Evolutionary conservation across 352 stramenopile genomes (phyloP).

Genomic region (Globisporangium solare): DNA sequence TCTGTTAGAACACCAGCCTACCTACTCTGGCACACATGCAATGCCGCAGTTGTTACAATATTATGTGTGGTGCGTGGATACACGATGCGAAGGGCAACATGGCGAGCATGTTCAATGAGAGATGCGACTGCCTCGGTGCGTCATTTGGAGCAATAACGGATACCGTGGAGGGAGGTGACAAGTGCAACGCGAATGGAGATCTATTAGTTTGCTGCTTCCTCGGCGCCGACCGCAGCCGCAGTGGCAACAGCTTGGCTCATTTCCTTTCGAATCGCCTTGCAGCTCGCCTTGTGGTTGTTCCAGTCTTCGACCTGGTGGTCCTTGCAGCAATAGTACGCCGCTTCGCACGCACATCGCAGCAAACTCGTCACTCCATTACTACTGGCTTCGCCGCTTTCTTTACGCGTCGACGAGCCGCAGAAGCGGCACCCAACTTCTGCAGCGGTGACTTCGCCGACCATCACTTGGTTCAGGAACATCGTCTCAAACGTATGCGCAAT

Average conservation of each 20-base stretch:
- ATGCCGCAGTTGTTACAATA: too few species aligned
- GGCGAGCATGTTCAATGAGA: too few species aligned
- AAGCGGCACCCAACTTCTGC: constrained; percentile 64
- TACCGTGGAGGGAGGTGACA: too few species aligned
- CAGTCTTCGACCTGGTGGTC: constrained; percentile 82
- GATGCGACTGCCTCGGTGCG: too few species aligned
- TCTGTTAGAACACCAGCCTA: too few species aligned
- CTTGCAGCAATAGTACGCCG: constrained; percentile 82
- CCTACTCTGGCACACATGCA: too few species aligned
- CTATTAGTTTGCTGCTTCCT: constrained; percentile 3
- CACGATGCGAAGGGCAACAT: too few species aligned
- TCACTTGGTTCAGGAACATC: constrained; percentile 72
- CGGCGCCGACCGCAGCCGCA: not conserved
- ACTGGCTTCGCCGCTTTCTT: constrained; percentile 5
- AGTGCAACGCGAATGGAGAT: not conserved
- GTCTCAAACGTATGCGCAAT: constrained; percentile 81
- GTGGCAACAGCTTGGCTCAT: constrained; percentile 7
- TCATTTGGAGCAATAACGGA: too few species aligned
- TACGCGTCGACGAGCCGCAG: constrained; percentile 46
- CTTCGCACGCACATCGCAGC: constrained; percentile 67
- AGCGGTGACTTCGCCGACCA: constrained; percentile 56
- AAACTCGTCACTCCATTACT: constrained; percentile 14
- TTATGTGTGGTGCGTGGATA: too few species aligned
- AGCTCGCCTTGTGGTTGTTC: constrained; percentile 71
- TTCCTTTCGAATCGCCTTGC: constrained; percentile 61